These are phyloP conservation scores for Ogataea paraovalis DNA, from an alignment of 805 yeast genomes.

Conservation along the genomic window DNA sequence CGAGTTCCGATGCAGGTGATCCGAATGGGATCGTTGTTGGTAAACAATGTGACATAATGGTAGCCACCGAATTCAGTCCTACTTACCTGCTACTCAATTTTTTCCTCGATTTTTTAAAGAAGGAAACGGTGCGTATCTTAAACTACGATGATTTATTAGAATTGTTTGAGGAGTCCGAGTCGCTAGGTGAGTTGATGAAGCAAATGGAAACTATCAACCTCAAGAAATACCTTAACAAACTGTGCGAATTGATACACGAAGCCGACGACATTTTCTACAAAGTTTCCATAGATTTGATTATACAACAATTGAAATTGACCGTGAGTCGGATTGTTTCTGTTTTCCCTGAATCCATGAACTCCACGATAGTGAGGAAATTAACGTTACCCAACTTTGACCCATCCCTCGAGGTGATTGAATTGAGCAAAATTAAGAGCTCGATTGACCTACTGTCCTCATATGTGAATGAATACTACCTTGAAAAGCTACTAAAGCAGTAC, in stretches of 20 bases:
- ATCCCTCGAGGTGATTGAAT: constrained; percentile 33
- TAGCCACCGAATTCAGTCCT: constrained; percentile 39
- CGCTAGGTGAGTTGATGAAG: constrained; percentile 18
- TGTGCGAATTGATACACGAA: constrained; percentile 40
- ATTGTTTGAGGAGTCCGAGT: constrained; percentile 25
- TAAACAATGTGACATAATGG: constrained; percentile 35
- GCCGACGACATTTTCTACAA: constrained; percentile 44
- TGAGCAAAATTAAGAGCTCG: constrained; percentile 38
- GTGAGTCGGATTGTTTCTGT: constrained; percentile 31
- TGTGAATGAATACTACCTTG: constrained; percentile 30
- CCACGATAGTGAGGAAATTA: constrained; percentile 8
- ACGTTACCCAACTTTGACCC: constrained; percentile 27
- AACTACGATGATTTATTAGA: constrained; percentile 41
- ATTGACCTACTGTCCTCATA: constrained; percentile 47
- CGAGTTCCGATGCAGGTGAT: constrained; percentile 16
- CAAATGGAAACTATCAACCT: constrained; percentile 19
- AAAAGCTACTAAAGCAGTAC: constrained; percentile 18
- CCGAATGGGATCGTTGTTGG: constrained; percentile 37
- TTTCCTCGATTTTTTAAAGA: constrained; percentile 27
- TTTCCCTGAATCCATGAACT: constrained; percentile 35
- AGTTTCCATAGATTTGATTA: constrained; percentile 37
- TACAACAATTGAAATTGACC: constrained; percentile 36
- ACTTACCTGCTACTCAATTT: constrained; percentile 37
- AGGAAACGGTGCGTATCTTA: constrained; percentile 30
- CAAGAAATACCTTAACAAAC: constrained; percentile 24